Evolutionary conservation across 2,329 filamentous ascomycete genomes (phyloP), one percentile per base, ranked within the genome.

Genomic region (Allantophomopsis lycopodina): DNA sequence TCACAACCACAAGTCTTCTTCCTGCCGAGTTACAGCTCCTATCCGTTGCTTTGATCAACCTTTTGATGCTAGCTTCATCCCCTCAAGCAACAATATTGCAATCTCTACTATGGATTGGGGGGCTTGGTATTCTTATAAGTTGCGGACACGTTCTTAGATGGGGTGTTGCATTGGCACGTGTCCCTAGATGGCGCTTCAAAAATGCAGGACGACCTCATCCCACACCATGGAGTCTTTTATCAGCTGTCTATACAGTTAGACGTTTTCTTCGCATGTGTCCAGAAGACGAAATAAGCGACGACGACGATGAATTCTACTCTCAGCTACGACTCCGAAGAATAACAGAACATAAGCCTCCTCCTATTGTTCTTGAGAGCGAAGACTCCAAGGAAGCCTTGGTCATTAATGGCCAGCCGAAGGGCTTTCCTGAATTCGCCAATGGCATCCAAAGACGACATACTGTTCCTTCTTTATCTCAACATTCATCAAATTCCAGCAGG

Each of bases 181-280:
- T 96, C 14, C 91, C 91, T 2, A 86, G 78, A 50, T 95, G 89
- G 86, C 83, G 88, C 34, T 88, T 96, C 51, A 73, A 76, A 49
- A 74, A 78, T 40, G 62, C 68, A 20, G 44, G 33, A 36, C 31
- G 23, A 28, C 11, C 23, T 28, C 23, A 8, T 28, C 23, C 23
- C 10, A 28, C 3, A 12, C 23, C 23, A 28, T 28, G 23, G 23
- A 28, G 23, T 10, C 7, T 28, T 28, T 10, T 28, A 10, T 28
- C 23, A 12, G 23, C 23, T 28, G 8, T 28, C 23, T 28, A 28
- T 28, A 28, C 23, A 10, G 11, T 28, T 8, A 28, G 7, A 5
- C 23, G 23, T 8, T 28, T 8, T 28, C 23, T 28, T 28, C 23
- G 23, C 10, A 12, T 28, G 23, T 8, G 23, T 12, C 23, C 23